A percentile compares a stretch with the other conserved stretches of the same genome.
Evolutionary conservation across 352 stramenopile genomes (phyloP).

Genomic region (Thalassiosira mediterranea): DNA sequence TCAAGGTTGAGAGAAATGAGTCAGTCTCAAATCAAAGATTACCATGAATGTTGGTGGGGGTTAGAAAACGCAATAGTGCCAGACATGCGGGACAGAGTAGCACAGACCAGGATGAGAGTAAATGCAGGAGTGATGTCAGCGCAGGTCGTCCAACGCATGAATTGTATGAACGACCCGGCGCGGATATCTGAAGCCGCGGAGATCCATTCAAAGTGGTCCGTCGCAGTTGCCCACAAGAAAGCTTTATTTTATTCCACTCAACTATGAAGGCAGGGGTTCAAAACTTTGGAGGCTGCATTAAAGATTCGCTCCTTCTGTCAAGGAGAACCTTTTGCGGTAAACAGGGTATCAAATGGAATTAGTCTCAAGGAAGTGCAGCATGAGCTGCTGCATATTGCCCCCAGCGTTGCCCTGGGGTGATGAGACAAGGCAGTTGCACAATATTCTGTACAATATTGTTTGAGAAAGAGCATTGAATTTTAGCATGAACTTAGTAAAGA

Average conservation of each 20-base stretch:
- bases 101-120: not conserved
- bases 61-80: slow-evolving; percentile 14
- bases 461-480: not conserved
- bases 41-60: slow-evolving; percentile 21
- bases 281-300: not conserved
- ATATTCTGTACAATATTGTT: slow-evolving; percentile 62
- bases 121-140: slow-evolving; percentile 1
- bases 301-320: not conserved
- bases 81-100: not conserved
- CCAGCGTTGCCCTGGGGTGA: slow-evolving; percentile 53
- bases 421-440: slow-evolving; percentile 67
- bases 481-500: no score
- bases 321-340: not conserved
- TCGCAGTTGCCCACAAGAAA: slow-evolving; percentile 10
- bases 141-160: not conserved
- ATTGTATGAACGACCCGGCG: not conserved
- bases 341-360: slow-evolving; percentile 76
- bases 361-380: slow-evolving; percentile 83
- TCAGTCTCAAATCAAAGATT: slow-evolving; percentile 3
- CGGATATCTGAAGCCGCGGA: not conserved
- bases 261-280: not conserved
- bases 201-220: slow-evolving; percentile 11
- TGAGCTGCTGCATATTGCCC: slow-evolving; percentile 79
- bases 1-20: not conserved
- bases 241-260: slow-evolving; percentile 17